These are phyloP conservation scores for Mortierella hygrophila DNA, from an alignment of 192 early-diverging fungal genomes.

Conservation along the genomic window DNA sequence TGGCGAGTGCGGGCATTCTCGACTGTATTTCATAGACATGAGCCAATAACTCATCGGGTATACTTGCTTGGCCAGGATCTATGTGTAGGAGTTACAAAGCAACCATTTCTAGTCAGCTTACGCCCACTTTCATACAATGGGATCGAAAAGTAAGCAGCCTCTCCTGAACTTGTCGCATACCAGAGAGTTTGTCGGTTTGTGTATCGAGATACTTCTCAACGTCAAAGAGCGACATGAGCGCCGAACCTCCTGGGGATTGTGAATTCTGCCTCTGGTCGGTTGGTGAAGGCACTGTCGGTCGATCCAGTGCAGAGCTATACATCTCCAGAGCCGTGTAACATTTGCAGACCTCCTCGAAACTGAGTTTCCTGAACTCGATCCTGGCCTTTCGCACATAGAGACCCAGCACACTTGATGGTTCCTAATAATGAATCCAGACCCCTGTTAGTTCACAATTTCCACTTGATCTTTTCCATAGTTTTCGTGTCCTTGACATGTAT, in stretches of 20 bases:
- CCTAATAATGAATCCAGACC: slow-evolving; percentile 19
- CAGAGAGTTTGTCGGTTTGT: slow-evolving; percentile 28
- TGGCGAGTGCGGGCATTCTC: slow-evolving; percentile 53
- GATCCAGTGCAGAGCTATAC: slow-evolving; percentile 31
- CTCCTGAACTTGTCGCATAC: background rate
- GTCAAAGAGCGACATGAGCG: slow-evolving; percentile 28
- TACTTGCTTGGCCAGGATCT: slow-evolving; percentile 32
- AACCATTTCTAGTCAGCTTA: background rate
- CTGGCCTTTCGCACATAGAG: slow-evolving; percentile 55
- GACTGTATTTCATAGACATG: slow-evolving; percentile 49
- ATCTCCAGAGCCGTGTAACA: slow-evolving; percentile 36
- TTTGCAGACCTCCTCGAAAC: slow-evolving; percentile 36
- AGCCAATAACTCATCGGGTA: slow-evolving; percentile 38
- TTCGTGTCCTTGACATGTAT: background rate
- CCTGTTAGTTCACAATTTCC: background rate
- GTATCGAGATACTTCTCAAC: slow-evolving; percentile 41
- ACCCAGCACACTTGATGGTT: slow-evolving; percentile 51
- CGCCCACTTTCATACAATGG: too few relatives aligned
- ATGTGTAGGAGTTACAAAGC: background rate
- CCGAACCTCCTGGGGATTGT: background rate
- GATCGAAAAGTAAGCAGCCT: background rate
- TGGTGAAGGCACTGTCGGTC: background rate
- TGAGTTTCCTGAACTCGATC: slow-evolving; percentile 46
- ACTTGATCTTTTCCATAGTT: background rate
- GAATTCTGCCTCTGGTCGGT: background rate